phyloP scores from a whole-genome alignment of 2,329 filamentous ascomycete species.

The Pseudogymnoascus sp. region DNA sequence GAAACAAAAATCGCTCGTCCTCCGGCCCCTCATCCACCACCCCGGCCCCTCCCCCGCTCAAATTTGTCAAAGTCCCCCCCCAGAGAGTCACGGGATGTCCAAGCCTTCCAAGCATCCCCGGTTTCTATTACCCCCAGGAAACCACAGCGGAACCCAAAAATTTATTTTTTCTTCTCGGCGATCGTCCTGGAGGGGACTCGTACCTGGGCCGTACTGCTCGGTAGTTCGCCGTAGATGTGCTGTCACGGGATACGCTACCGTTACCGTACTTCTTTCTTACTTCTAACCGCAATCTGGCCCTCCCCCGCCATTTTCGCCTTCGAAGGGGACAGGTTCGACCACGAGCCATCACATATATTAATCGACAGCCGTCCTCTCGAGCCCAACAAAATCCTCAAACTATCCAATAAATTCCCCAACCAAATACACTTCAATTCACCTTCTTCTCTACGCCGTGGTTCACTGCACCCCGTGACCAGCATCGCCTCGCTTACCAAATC shows the following conservation, averaged over 20 bases:
- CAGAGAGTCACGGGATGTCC: not conserved
- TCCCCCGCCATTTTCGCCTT: not conserved
- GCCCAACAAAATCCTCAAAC: not conserved
- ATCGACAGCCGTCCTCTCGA: not conserved
- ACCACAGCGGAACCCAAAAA: not conserved
- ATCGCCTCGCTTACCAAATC: not conserved
- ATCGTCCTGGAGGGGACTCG: not conserved
- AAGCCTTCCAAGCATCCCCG: not conserved
- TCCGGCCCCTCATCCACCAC: not conserved
- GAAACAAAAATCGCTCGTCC: not conserved
- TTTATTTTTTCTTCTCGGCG: not conserved
- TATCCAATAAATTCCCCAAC: not conserved
- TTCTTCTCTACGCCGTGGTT: not conserved
- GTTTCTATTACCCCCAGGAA: conserved; percentile 4
- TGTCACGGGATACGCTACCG: not conserved
- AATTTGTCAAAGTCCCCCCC: not conserved
- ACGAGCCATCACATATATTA: not conserved
- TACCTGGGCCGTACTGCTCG: not conserved
- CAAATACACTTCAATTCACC: not conserved
- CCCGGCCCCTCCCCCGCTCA: not conserved
- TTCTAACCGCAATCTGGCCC: no score
- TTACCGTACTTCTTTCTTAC: not conserved
- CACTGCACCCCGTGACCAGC: not conserved
- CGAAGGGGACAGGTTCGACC: not conserved
- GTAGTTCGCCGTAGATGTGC: not conserved